Conservation (phyloP, 208 protist species). For the Tritrichomonas foetus region DNA sequence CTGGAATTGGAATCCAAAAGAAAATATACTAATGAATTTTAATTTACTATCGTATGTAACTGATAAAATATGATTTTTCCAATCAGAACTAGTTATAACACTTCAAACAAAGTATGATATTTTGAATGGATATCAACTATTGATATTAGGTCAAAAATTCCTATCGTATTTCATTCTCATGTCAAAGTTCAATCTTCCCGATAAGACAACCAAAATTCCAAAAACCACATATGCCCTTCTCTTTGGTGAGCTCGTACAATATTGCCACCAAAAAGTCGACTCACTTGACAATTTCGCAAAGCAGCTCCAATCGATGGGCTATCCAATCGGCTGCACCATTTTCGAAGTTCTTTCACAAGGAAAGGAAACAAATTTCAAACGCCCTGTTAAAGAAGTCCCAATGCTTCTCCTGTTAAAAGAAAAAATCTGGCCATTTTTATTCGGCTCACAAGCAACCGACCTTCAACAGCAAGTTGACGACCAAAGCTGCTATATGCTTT, state of each 20-base stretch:
- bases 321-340: constrained; percentile 39
- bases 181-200: background rate
- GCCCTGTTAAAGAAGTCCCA: background rate
- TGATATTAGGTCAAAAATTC: no score
- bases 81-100: no score
- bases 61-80: no score
- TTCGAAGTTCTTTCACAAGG: background rate
- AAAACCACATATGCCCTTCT: constrained; percentile 16
- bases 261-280: constrained; percentile 33
- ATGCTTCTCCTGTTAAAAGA: constrained; percentile 21
- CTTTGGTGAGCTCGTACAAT: background rate
- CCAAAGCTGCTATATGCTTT: constrained; percentile 27
- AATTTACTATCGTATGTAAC: no score
- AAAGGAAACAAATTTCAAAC: background rate
- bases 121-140: no score
- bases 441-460: background rate
- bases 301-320: background rate
- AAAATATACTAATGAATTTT: no score
- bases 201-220: background rate
- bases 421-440: constrained; percentile 35
- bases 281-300: background rate
- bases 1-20: no score
- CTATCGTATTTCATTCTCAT: no score
- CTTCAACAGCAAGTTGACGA: constrained; percentile 39
- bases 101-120: no score